Evolutionary conservation across 139 green algal species (phyloP).

Genomic region (Zygnema circumcarinatum): DNA sequence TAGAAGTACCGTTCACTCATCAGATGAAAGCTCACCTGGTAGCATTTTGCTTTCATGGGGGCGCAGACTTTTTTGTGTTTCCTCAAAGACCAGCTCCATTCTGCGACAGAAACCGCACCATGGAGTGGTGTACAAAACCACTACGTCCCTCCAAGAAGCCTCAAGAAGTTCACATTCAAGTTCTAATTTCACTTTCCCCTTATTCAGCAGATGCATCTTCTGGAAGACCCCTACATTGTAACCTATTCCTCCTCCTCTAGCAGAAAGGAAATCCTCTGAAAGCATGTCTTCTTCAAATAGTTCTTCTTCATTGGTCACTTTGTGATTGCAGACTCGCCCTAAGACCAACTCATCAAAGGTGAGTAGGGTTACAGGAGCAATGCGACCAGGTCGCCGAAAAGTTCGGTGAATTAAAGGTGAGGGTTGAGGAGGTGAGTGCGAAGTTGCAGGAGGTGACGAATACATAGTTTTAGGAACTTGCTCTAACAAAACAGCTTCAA

Average conservation of each 20-base stretch:
- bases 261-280: no score
- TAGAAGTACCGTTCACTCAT: no score
- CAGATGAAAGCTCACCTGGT: slow-evolving; percentile 4
- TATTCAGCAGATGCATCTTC: background rate
- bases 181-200: background rate
- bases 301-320: background rate
- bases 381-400: background rate
- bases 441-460: background rate
- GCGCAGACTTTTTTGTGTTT: background rate
- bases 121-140: slow-evolving; percentile 10
- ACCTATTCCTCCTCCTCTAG: no score
- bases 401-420: background rate
- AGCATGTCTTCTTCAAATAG: background rate
- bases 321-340: background rate
- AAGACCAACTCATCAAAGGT: background rate
- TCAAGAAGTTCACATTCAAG: background rate
- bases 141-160: background rate
- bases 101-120: slow-evolving; percentile 6
- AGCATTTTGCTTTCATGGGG: background rate
- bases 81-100: slow-evolving; percentile 17
- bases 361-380: background rate
- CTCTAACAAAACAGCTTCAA: background rate
- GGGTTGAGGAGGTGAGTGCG: background rate
- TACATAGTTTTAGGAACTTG: background rate
- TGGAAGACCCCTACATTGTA: background rate